Evolutionary conservation across 352 stramenopile genomes (phyloP), one percentile per base, ranked within the genome.

Genomic region (Globisporangium canariense): DNA sequence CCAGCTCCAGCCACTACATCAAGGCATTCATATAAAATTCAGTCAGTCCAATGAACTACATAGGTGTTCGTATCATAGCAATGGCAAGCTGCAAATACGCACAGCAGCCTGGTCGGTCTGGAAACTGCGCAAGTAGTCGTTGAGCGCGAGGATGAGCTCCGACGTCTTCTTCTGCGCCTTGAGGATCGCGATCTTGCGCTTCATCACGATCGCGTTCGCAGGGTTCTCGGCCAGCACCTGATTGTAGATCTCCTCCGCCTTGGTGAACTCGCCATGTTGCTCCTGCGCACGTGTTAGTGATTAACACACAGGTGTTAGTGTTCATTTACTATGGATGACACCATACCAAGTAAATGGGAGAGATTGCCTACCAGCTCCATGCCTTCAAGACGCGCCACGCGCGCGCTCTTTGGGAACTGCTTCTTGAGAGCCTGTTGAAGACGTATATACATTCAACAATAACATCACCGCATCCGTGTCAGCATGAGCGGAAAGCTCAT

Each of bases 161-260:
- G 73, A 60, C 25, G 77, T 85, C 62, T 80, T 84, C 58, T 80
- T 77, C 67, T 90, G 81, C 18, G 79, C 81, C 65, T 88, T 88
- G 16, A 88, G 71, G 43, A 89, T 67, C 8, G 81, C 76, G 46
- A 90, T 81, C 47, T 88, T 86, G 56, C 81, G 77, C 68, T 90
- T 90, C 9, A 77, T 69, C 46, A 88, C 75, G 41, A 89, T 60
- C 45, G 72, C 70, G 28, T 90, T 90, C 57, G 78, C 78, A 22
- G 77, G 74, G 59, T 90, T 88, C 30, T 71, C 74, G 34, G 75
- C 61, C 54, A 90, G 63, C 47, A 88, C 69, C 58, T 90, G 70
- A 49, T 81, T 68, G 69, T 90, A 90, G 34, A 90, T 58, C 22
- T 69, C 73, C 63, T 87, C 68, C 2, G 81, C 81, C 62, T 89